Evolutionary conservation across 2,329 filamentous ascomycete species (phyloP), one percentile per base, ranked within the genome.

Genomic region (Fusarium sp.): DNA sequence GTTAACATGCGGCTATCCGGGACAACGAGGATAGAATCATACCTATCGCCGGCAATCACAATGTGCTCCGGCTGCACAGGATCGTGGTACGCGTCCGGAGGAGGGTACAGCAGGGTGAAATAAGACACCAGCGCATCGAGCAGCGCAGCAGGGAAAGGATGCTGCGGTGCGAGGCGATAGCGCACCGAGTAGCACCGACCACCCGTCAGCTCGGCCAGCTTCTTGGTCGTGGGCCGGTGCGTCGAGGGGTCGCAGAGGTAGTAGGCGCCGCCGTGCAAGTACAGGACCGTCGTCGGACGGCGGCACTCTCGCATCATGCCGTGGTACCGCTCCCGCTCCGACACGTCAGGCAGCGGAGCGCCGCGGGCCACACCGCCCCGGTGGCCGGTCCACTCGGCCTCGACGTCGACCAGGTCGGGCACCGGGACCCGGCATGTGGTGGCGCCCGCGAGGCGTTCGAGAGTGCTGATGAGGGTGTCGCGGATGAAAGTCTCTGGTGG

Each of bases 351-450:
- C 65, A 87, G 81, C 4, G 78, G 76, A 16, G 86, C 83, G 2
- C 85, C 80, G 18, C 80, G 75, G 3, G 80, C 79, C 4, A 84
- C 91, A 34, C 76, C 81, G 1, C 84, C 82, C 23, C 91, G 83
- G 77, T 90, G 90, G 0, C 91, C 90, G 4, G 90, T 91, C 92
- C 91, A 94, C 77, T 95, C 91, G 23, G 87, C 90, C 76, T 92
- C 87, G 5, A 92, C 83, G 16, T 86, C 80, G 2, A 80, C 77
- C 1, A 88, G 75, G 0, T 85, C 84, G 1, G 90, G 89, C 64
- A 86, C 64, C n/a, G 65, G 62, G 11, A 75, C 50, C 40, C 33
- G 68, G 51, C 42, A 57, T 62, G 61, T 11, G 50, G 64, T 13
- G 54, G 64, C 27, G 31, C 63, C 49, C 42, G 64, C 75, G 16